A percentile compares a stretch with the other conserved stretches of the same genome.
Evolutionary conservation across 495 filamentous ascomycete genomes (phyloP).

Genomic region (Neurospora intermedia): DNA sequence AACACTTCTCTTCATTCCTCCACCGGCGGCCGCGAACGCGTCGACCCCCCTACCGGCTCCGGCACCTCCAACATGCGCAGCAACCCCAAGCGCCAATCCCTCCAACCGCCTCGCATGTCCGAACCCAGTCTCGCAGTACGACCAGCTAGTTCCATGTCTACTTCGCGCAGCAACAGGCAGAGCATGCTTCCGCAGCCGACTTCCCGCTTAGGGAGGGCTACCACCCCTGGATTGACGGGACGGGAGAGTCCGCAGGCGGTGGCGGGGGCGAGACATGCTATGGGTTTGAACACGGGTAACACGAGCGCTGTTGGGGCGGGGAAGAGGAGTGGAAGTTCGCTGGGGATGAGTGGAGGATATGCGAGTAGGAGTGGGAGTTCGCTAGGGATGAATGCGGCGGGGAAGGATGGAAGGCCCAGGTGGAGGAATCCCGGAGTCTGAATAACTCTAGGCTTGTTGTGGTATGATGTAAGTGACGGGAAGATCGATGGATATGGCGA

Average conservation of each 20-base stretch:
- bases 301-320: background rate
- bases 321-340: background rate
- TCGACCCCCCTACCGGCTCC: constrained; percentile 20
- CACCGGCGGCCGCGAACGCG: background rate
- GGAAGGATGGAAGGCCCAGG: constrained; percentile 18
- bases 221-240: constrained; percentile 11
- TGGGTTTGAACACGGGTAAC: constrained; percentile 17
- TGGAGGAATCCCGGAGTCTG: constrained; percentile 11
- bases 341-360: background rate
- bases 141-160: constrained; percentile 38
- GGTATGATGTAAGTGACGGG: background rate
- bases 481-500: no score
- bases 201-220: background rate
- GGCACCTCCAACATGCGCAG: constrained; percentile 18
- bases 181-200: constrained; percentile 44
- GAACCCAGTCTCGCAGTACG: constrained; percentile 16
- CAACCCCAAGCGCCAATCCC: constrained; percentile 34
- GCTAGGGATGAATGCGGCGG: constrained; percentile 2
- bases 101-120: constrained; percentile 29
- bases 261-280: constrained; percentile 28
- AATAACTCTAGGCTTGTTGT: background rate
- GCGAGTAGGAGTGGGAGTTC: background rate
- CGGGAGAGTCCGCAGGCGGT: constrained; percentile 31
- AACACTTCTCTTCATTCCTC: background rate
- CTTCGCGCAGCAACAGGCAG: constrained; percentile 16